phyloP scores from a whole-genome alignment of 768 basidiomycete species.

The Leucocoprinus sp. region DNA sequence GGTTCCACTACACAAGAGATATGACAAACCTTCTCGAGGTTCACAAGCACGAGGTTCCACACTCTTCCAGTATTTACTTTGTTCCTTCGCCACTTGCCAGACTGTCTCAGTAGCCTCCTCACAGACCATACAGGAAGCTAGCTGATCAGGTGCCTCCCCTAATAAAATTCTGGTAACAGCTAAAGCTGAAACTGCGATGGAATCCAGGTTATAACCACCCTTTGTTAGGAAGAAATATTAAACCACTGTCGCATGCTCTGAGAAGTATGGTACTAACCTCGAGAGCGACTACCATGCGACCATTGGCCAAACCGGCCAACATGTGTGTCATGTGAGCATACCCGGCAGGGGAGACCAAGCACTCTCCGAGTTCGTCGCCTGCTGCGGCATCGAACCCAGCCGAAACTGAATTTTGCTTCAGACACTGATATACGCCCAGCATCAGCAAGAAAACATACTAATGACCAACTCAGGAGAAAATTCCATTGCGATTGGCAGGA shows the following conservation, averaged over 20 bases:
- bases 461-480: constrained; percentile 95
- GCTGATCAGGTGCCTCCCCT: constrained; percentile 74
- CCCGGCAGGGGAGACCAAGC: constrained; percentile 82
- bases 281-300: constrained; percentile 85
- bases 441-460: constrained; percentile 44
- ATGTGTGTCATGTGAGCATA: constrained; percentile 99
- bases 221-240: constrained; percentile 22
- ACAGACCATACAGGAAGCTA: constrained; percentile 66
- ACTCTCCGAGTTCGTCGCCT: constrained; percentile 89
- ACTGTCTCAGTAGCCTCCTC: constrained; percentile 85
- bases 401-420: constrained; percentile 54
- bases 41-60: constrained; percentile 78
- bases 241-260: not conserved
- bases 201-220: constrained; percentile 93
- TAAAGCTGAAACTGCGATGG: constrained; percentile 79
- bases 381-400: constrained; percentile 96
- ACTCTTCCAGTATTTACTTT: constrained; percentile 87
- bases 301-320: constrained; percentile 81
- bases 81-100: constrained; percentile 79
- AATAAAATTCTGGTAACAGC: constrained; percentile 86
- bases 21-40: constrained; percentile 59
- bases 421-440: too few species aligned
- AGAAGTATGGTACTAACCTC: constrained; percentile 57
- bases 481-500: constrained; percentile 97
- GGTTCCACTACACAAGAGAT: not conserved